These are phyloP conservation scores for Ceratocystis harringtonii DNA, from an alignment of 2,329 filamentous ascomycete species.

Conservation along the genomic window DNA sequence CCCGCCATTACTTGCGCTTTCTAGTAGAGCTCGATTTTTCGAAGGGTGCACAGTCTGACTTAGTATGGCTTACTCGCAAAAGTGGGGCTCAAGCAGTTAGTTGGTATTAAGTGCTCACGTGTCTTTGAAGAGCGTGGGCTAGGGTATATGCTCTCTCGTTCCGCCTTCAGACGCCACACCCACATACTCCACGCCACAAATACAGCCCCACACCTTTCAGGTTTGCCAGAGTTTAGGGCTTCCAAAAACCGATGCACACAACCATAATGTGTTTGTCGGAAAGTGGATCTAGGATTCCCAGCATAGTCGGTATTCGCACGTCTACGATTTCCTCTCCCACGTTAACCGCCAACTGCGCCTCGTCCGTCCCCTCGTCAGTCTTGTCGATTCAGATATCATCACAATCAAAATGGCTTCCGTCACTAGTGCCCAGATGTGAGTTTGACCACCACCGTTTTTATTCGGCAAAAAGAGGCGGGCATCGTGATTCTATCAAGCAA, in stretches of 20 bases:
- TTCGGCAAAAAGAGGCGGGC: slow-evolving; percentile 9
- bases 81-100: too few species aligned
- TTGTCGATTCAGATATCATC: slow-evolving; percentile 17
- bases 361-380: slow-evolving; percentile 16
- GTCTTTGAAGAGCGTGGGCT: not conserved
- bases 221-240: slow-evolving; percentile 7
- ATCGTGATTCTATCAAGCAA: slow-evolving; percentile 13
- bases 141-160: not conserved
- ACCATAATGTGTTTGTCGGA: slow-evolving; percentile 16
- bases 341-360: slow-evolving; percentile 17
- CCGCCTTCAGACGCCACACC: not conserved
- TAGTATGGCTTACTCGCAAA: not conserved
- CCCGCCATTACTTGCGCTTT: too few species aligned
- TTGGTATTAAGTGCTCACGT: too few species aligned
- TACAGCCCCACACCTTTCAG: slow-evolving; percentile 2
- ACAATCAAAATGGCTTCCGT: slow-evolving; percentile 18
- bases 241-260: slow-evolving; percentile 14
- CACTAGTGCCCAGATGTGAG: slow-evolving; percentile 18
- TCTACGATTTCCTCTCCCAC: slow-evolving; percentile 17
- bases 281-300: slow-evolving; percentile 17
- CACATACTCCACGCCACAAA: not conserved
- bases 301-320: slow-evolving; percentile 15
- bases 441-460: slow-evolving; percentile 9
- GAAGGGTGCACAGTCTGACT: too few species aligned
- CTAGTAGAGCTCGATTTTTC: too few species aligned